These are phyloP conservation scores for Diaporthe sp. DNA, from an alignment of 2,329 filamentous ascomycete species.

Conservation along the genomic window DNA sequence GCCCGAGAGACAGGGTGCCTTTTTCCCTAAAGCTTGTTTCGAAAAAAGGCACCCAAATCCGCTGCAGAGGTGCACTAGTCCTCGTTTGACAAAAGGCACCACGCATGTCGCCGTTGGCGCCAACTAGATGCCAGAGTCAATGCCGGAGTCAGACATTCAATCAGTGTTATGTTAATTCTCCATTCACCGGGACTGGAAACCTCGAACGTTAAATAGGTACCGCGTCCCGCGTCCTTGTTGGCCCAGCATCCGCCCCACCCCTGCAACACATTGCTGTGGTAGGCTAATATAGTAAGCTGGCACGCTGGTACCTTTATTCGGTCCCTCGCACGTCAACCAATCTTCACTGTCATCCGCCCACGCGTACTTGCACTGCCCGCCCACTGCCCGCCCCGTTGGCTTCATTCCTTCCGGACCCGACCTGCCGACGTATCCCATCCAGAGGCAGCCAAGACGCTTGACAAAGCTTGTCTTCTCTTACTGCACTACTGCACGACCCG, in stretches of 20 bases:
- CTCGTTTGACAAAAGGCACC: conserved; percentile 15
- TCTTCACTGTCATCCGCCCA: not conserved
- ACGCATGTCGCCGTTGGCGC: not conserved
- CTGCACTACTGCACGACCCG: not conserved
- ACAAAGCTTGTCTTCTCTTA: not conserved
- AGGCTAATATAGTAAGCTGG: not conserved
- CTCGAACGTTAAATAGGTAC: not conserved
- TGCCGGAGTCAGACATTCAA: not conserved
- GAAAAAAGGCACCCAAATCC: not conserved
- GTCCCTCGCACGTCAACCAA: not conserved
- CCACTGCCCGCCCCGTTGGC: not conserved
- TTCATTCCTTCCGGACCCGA: not conserved
- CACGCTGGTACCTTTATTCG: not conserved
- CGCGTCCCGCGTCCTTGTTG: not conserved
- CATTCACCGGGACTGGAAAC: not conserved
- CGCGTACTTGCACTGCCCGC: not conserved
- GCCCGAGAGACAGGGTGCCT: not conserved
- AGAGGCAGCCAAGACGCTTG: conserved; percentile 1
- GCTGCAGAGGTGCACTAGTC: not conserved
- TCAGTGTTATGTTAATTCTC: not conserved
- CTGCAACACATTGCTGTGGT: not conserved
- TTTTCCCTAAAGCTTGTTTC: conserved; percentile 2
- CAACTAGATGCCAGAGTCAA: not conserved
- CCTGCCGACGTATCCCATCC: not conserved
- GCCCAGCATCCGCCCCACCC: not conserved